Conservation (phyloP, 208 protist species). For the Cochliopodium minus region DNA sequence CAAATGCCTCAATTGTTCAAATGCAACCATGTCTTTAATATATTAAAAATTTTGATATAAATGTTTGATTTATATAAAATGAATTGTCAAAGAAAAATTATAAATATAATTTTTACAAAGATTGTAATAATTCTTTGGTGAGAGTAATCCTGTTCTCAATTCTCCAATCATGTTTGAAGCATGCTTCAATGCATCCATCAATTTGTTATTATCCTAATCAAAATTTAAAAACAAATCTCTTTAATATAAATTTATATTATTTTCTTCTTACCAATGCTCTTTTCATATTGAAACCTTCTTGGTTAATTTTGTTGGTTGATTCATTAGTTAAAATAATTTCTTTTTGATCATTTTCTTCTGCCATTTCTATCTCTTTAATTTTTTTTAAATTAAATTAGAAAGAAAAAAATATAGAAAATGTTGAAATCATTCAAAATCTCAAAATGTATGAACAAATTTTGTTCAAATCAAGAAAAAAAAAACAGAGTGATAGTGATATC, state of each 20-base stretch:
- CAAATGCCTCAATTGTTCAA: constrained; percentile 64
- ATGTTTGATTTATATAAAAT: neutral
- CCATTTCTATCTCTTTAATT: too few relatives aligned
- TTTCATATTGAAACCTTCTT: too few relatives aligned
- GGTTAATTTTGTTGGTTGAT: too few relatives aligned
- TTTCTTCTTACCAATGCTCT: too few relatives aligned
- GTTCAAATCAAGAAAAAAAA: too few relatives aligned
- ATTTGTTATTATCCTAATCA: constrained; percentile 38
- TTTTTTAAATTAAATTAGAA: too few relatives aligned
- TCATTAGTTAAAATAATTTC: too few relatives aligned
- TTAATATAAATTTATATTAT: neutral
- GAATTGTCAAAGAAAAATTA: neutral
- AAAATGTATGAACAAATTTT: too few relatives aligned
- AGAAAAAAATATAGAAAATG: too few relatives aligned
- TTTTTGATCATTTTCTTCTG: too few relatives aligned
- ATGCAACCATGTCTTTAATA: constrained; percentile 56
- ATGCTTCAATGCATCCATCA: constrained; percentile 64
- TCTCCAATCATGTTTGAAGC: constrained; percentile 70
- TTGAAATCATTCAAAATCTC: too few relatives aligned
- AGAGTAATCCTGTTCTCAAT: constrained; percentile 69
- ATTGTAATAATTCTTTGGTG: constrained; percentile 91
- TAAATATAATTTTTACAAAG: constrained; percentile 45
- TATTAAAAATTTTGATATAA: neutral
- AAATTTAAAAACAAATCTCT: neutral
- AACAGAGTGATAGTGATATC: too few relatives aligned